Evolutionary conservation across 140 eudicot species (phyloP).

Genomic region (Cichorium intybus): DNA sequence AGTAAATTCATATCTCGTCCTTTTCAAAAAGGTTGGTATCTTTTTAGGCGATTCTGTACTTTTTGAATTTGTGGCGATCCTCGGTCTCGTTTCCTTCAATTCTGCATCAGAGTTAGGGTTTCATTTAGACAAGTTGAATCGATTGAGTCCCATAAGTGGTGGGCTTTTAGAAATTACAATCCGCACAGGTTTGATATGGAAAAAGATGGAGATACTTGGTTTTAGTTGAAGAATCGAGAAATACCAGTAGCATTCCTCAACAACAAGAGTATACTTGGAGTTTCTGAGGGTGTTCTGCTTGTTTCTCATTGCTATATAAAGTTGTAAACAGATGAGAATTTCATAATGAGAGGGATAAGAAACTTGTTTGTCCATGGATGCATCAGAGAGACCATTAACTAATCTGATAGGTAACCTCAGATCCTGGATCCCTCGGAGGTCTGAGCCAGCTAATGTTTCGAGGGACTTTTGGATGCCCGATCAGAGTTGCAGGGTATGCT

Average conservation of each 20-base stretch:
- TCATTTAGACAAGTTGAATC: slow-evolving; percentile 10
- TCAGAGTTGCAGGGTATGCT: slow-evolving; percentile 94
- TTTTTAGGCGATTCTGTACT: neutral
- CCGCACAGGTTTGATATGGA: neutral
- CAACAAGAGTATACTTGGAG: neutral
- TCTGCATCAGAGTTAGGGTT: slow-evolving; percentile 29
- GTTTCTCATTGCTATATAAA: neutral
- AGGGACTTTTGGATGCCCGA: slow-evolving; percentile 99
- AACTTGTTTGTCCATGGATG: slow-evolving; percentile 58
- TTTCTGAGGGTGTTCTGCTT: neutral
- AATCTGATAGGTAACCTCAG: slow-evolving; percentile 57
- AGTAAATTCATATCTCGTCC: neutral
- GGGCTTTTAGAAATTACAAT: slow-evolving; percentile 17
- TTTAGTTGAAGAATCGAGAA: neutral
- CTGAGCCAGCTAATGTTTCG: slow-evolving; percentile 80
- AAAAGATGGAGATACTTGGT: neutral
- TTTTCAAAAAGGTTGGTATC: neutral
- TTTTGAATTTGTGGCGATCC: neutral
- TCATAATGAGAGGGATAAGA: slow-evolving; percentile 55
- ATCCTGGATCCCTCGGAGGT: slow-evolving; percentile 76
- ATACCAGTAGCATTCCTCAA: neutral
- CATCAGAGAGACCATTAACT: slow-evolving; percentile 47
- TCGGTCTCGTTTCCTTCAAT: neutral
- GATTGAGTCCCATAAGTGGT: neutral
- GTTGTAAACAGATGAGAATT: slow-evolving; percentile 54